Conservation (phyloP, 2,329 filamentous ascomycete genomes). For the Lasiodiplodia gonubiensis region DNA sequence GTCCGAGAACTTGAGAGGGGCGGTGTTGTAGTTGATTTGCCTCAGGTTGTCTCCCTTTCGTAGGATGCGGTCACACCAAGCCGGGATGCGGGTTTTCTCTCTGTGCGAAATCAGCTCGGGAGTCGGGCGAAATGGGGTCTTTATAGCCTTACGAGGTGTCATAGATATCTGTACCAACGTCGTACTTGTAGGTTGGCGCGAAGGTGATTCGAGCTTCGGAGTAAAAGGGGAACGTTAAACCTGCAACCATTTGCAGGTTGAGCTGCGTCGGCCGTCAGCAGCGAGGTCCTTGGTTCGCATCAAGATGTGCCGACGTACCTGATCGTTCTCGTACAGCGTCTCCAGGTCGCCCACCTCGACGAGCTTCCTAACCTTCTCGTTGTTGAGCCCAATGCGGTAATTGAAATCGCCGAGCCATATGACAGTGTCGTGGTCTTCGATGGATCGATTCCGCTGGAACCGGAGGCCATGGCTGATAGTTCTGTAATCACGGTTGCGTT, state of each 20-base stretch:
- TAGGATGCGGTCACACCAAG: constrained; percentile 94
- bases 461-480: constrained; percentile 86
- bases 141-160: constrained; percentile 69
- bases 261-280: constrained; percentile 58
- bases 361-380: constrained; percentile 77
- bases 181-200: constrained; percentile 93
- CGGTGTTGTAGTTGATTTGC: constrained; percentile 81
- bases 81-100: constrained; percentile 92
- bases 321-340: constrained; percentile 87
- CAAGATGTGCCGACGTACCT: constrained; percentile 57
- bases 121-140: constrained; percentile 53
- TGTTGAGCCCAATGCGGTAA: constrained; percentile 86
- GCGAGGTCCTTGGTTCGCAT: constrained; percentile 12
- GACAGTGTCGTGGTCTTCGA: constrained; percentile 89
- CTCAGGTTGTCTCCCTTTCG: constrained; percentile 83
- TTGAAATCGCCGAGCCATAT: constrained; percentile 98
- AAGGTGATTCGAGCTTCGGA: constrained; percentile 89
- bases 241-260: constrained; percentile 95
- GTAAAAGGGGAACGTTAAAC: constrained; percentile 87
- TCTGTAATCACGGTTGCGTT: constrained; percentile 89
- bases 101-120: constrained; percentile 38
- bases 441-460: constrained; percentile 88
- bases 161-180: constrained; percentile 85
- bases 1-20: constrained; percentile 87
- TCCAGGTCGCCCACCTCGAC: constrained; percentile 76